Evolutionary conservation across 148 eudicot species (phyloP).

Genomic region (Simmondsia chinensis): DNA sequence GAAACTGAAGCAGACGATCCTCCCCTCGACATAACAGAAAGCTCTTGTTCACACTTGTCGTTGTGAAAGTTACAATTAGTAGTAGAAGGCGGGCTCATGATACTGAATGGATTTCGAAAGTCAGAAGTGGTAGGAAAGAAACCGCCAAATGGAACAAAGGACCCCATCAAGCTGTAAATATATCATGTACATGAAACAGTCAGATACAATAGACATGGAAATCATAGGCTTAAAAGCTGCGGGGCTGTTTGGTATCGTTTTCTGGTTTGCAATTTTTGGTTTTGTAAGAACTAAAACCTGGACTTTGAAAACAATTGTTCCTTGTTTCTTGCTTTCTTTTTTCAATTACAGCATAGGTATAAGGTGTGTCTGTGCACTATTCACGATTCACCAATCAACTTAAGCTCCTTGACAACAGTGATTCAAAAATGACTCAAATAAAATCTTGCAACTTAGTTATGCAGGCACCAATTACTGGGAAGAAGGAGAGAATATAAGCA

Average conservation of each 20-base stretch:
- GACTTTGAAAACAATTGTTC: no score
- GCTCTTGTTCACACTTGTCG: conserved; percentile 63
- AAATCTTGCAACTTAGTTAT: no score
- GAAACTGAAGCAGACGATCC: conserved; percentile 33
- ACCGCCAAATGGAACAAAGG: conserved; percentile 97
- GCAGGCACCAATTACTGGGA: no score
- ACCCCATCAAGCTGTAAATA: conserved; percentile 78
- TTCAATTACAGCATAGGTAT: no score
- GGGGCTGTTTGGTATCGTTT: no score
- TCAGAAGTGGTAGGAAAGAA: conserved; percentile 73
- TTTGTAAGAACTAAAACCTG: no score
- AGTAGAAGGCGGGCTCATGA: conserved; percentile 19
- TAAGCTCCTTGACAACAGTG: no score
- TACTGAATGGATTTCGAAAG: conserved; percentile 20
- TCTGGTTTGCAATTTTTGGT: not conserved
- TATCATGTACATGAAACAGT: conserved; percentile 31
- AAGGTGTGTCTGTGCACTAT: no score
- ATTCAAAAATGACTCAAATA: no score
- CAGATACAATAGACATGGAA: conserved; percentile 22
- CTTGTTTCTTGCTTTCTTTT: no score
- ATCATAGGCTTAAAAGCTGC: conserved; percentile 23
- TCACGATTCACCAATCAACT: no score
- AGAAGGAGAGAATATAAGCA: no score
- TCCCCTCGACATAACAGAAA: conserved; percentile 30
- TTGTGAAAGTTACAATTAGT: conserved; percentile 50